Evolutionary conservation across 148 eudicot species (phyloP).

Genomic region (Camellia granthamiana): DNA sequence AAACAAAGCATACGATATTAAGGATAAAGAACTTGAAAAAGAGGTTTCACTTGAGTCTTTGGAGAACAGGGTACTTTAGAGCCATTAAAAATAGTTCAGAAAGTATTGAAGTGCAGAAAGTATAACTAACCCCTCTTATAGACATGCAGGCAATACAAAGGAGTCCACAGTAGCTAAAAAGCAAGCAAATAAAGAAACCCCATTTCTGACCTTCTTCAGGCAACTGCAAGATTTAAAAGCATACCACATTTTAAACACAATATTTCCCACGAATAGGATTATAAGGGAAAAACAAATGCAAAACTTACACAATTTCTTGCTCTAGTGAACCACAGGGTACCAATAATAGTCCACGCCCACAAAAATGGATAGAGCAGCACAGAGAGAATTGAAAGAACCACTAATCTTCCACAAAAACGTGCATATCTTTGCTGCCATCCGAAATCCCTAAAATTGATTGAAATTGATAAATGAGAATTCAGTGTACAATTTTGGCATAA

Average conservation of each 20-base stretch:
- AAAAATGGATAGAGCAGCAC: constrained; percentile 87
- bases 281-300: neutral
- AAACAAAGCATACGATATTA: neutral
- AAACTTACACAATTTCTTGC: constrained; percentile 72
- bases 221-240: constrained; percentile 53
- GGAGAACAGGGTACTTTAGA: neutral
- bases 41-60: neutral
- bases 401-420: constrained; percentile 89
- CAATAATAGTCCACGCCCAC: constrained; percentile 86
- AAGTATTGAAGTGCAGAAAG: neutral
- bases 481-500: neutral
- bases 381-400: constrained; percentile 68
- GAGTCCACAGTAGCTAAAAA: constrained; percentile 95
- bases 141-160: constrained; percentile 75
- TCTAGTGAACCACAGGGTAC: constrained; percentile 82
- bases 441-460: constrained; percentile 58
- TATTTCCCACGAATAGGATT: neutral
- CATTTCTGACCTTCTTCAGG: constrained; percentile 96
- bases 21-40: no score
- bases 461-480: constrained; percentile 7
- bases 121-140: constrained; percentile 58
- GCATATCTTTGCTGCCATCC: constrained; percentile 93
- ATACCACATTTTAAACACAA: constrained; percentile 9
- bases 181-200: constrained; percentile 96
- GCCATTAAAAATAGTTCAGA: neutral